Evolutionary conservation across 805 yeast genomes (phyloP).

Genomic region (Candida sonorensis): DNA sequence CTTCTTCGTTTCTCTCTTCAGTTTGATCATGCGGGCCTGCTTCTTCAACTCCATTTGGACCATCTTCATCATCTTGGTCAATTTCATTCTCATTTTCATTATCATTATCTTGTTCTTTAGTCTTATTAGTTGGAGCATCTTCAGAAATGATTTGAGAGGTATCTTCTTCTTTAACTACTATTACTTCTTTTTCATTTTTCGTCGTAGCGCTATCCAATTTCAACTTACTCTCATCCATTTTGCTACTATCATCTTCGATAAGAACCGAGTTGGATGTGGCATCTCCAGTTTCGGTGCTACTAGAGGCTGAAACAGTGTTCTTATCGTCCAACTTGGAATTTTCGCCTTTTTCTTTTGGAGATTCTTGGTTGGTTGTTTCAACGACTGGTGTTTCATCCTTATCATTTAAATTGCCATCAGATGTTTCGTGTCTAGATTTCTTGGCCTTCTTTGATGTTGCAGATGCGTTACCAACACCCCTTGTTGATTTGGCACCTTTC

Average conservation of each 20-base stretch:
- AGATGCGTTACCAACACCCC: slow-evolving; percentile 26
- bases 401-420: neutral
- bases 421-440: slow-evolving; percentile 6
- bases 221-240: neutral
- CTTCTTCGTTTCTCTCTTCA: slow-evolving; percentile 23
- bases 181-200: neutral
- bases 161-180: neutral
- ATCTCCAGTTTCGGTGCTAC: neutral
- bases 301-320: neutral
- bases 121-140: neutral
- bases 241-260: neutral
- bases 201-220: too few species aligned
- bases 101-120: slow-evolving; percentile 1
- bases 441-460: slow-evolving; percentile 27
- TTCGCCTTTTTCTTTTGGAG: neutral
- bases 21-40: slow-evolving; percentile 12
- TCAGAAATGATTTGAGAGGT: neutral
- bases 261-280: neutral
- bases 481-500: slow-evolving; percentile 22
- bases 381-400: too few species aligned
- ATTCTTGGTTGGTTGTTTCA: too few species aligned
- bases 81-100: too few species aligned
- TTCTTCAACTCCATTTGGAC: slow-evolving; percentile 22
- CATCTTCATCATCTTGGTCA: slow-evolving; percentile 2
- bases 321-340: neutral